A percentile compares a stretch with the other conserved stretches of the same genome.
phyloP scores from a whole-genome alignment of 441 rosid species.

The Populus trichocarpa region DNA sequence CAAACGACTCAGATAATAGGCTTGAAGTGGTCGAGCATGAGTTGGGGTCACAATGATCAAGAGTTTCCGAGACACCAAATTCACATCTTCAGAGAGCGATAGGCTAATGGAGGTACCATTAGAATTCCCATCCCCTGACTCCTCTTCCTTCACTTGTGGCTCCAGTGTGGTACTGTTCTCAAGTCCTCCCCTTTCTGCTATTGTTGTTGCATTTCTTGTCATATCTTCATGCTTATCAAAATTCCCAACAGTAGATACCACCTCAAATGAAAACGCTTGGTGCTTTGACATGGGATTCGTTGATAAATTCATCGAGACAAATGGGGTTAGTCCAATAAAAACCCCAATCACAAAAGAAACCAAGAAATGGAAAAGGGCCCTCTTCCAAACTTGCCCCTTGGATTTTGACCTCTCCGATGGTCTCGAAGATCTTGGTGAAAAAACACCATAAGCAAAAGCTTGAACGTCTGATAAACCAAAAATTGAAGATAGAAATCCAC shows the following conservation, averaged over 20 bases:
- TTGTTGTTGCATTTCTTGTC: slow-evolving; percentile 19
- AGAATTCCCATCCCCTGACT: slow-evolving; percentile 8
- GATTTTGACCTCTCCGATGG: slow-evolving; percentile 43
- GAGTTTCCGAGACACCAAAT: slow-evolving; percentile 31
- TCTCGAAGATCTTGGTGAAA: slow-evolving; percentile 42
- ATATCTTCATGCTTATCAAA: slow-evolving; percentile 16
- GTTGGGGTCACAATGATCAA: slow-evolving; percentile 63
- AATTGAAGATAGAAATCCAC: slow-evolving; percentile 40
- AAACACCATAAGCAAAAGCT: slow-evolving; percentile 28
- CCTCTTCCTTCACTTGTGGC: slow-evolving; percentile 21
- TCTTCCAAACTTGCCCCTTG: slow-evolving; percentile 50
- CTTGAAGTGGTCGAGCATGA: slow-evolving; percentile 32
- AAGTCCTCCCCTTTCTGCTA: slow-evolving; percentile 4
- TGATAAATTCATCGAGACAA: slow-evolving; percentile 36
- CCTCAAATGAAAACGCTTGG: slow-evolving; percentile 40
- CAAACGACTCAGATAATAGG: slow-evolving; percentile 48
- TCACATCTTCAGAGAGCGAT: slow-evolving; percentile 26
- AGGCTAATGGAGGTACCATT: slow-evolving; percentile 12
- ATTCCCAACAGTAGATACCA: slow-evolving; percentile 27
- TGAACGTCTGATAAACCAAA: slow-evolving; percentile 40
- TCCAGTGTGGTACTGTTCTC: slow-evolving; percentile 23
- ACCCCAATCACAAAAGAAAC: slow-evolving; percentile 51
- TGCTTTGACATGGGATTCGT: slow-evolving; percentile 25
- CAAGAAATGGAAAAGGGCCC: slow-evolving; percentile 43
- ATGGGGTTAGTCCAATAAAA: slow-evolving; percentile 49